Base-by-base conservation (phyloP, 73 alveolate species). In the Breviolum minutum region DNA sequence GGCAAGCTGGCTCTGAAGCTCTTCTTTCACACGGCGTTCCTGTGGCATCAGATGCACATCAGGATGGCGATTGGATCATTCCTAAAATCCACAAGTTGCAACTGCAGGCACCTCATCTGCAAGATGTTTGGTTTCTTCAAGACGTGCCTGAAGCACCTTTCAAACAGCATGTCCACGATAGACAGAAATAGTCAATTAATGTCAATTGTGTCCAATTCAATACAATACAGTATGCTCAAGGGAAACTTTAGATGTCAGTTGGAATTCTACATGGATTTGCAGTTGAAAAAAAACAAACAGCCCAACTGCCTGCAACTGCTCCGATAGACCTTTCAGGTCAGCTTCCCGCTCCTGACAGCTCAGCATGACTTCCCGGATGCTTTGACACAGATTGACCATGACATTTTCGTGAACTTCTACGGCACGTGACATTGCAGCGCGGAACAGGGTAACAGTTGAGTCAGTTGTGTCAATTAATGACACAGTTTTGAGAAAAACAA, bases 221-320 rank as follows among this genome's bases (percentile, higher is more conserved):
- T 40, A 40, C 54, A 40, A 40, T 40, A 40, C 54, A 40, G 54
- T 40, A 40, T 40, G 54, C 54, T 40, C 54, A 40, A 3, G 54
- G 0, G 5, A 0, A 40, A 3, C 3, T 40, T 40, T 40, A 40
- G 54, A 40, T 40, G 54, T 40, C 54, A 40, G 54, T 40, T 40
- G 54, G 54, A 3, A 40, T 40, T 40, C 3, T 3, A 40, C 54
- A 0, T 40, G 54, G 54, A 40, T 40, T 40, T 40, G 5, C 54
- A 3, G 3, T 40, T 40, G 54, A 40, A 40, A 40, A 40, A 40
- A 3, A 40, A 40, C 54, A n/a, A n/a, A n/a, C 54, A 40, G 54
- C 26, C 40, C 7, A 29, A 13, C n/a, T 7, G 90, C 90, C 90
- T 81, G n/a, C 90, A 81, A 24, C 90, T 81, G n/a, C 90, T 81